phyloP scores from a whole-genome alignment of 2,329 filamentous ascomycete genomes.

The Biscogniauxia mediterranea region DNA sequence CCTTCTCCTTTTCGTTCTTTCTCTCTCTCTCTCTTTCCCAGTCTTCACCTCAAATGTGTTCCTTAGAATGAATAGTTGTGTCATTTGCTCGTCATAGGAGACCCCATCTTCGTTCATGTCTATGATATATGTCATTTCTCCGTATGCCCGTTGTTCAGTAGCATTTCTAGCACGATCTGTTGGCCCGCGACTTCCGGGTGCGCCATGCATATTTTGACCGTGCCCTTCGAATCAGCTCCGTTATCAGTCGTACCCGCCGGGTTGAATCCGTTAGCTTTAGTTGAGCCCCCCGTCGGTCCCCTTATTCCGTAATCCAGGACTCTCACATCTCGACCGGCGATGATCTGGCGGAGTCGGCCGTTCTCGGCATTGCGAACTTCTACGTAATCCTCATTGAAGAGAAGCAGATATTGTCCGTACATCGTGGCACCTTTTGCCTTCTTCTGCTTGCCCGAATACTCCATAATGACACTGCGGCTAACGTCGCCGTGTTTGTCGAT shows the following conservation, averaged over 20 bases:
- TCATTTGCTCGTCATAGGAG: conserved; percentile 6
- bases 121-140: conserved; percentile 39
- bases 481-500: conserved; percentile 98
- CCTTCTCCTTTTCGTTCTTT: no score
- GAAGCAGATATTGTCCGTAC: conserved; percentile 84
- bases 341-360: conserved; percentile 87
- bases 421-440: conserved; percentile 81
- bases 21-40: background rate
- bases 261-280: conserved; percentile 27
- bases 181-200: conserved; percentile 82
- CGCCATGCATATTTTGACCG: conserved; percentile 92
- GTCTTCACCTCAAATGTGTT: background rate
- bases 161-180: conserved; percentile 87
- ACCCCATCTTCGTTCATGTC: background rate
- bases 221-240: conserved; percentile 58
- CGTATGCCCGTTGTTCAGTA: conserved; percentile 82
- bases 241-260: conserved; percentile 35
- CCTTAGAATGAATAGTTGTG: background rate
- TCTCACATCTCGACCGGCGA: conserved; percentile 84
- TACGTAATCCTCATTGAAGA: conserved; percentile 95
- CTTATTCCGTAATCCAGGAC: conserved; percentile 83
- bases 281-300: conserved; percentile 54
- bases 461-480: conserved; percentile 91
- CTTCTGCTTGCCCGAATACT: conserved; percentile 88
- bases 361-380: conserved; percentile 97